These are phyloP conservation scores for Deinandra increscens DNA, from an alignment of 129 eudicot genomes.

Conservation along the genomic window DNA sequence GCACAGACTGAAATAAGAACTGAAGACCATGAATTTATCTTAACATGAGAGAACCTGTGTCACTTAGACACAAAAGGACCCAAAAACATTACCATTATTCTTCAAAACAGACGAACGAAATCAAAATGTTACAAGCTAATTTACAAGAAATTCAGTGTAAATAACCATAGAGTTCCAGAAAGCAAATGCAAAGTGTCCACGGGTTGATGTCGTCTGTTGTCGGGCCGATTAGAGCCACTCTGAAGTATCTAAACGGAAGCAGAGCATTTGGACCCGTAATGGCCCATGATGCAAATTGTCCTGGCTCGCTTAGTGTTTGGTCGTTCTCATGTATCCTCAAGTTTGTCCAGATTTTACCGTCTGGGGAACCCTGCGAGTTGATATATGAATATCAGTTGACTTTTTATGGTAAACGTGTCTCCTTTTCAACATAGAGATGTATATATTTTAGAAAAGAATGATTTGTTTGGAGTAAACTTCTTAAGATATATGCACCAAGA, in stretches of 20 bases:
- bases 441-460: not conserved
- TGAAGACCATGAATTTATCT: not conserved
- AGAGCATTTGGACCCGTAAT: slow-evolving; percentile 69
- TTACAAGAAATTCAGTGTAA: slow-evolving; percentile 41
- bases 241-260: slow-evolving; percentile 91
- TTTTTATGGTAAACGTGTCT: not conserved
- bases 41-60: not conserved
- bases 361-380: slow-evolving; percentile 77
- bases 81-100: slow-evolving; percentile 12
- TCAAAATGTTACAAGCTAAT: slow-evolving; percentile 16
- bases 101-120: slow-evolving; percentile 9
- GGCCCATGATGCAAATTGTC: slow-evolving; percentile 95
- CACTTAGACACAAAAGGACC: slow-evolving; percentile 5
- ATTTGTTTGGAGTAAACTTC: not conserved
- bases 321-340: slow-evolving; percentile 87
- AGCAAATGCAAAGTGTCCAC: slow-evolving; percentile 85
- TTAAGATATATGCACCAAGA: too few species aligned
- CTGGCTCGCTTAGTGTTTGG: slow-evolving; percentile 77
- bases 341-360: slow-evolving; percentile 82
- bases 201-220: slow-evolving; percentile 68
- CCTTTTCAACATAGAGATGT: not conserved
- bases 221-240: slow-evolving; percentile 68
- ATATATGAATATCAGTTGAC: not conserved
- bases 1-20: too few species aligned
- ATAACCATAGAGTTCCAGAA: slow-evolving; percentile 89